Conservation (phyloP, 768 basidiomycete species). For the Pleurotus tuber-regium region DNA sequence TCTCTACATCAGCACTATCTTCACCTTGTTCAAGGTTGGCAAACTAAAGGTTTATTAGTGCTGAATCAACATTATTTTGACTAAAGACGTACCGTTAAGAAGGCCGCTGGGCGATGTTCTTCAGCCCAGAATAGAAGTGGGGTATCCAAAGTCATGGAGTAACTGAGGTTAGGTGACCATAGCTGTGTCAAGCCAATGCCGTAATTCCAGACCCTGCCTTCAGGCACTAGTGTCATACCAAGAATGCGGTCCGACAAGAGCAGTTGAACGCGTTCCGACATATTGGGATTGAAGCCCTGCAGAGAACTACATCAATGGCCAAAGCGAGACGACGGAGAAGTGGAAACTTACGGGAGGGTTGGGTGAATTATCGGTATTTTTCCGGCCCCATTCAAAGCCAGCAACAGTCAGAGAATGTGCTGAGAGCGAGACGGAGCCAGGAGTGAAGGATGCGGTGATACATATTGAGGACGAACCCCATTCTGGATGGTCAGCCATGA, state of each 20-base stretch:
- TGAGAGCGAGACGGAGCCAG: slow-evolving; percentile 94
- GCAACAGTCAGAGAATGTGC: slow-evolving; percentile 87
- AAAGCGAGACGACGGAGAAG: no score
- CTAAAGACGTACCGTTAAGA: slow-evolving; percentile 70
- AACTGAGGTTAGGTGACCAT: slow-evolving; percentile 81
- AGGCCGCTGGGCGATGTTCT: slow-evolving; percentile 91
- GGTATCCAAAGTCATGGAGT: slow-evolving; percentile 86
- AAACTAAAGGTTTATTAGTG: slow-evolving; percentile 49
- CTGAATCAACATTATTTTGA: slow-evolving; percentile 1
- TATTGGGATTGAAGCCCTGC: slow-evolving; percentile 94
- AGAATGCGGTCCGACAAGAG: slow-evolving; percentile 93
- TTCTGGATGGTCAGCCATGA: slow-evolving; percentile 96
- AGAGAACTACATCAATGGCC: no score
- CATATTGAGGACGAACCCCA: slow-evolving; percentile 95
- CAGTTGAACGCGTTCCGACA: slow-evolving; percentile 94
- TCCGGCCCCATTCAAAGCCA: slow-evolving; percentile 98
- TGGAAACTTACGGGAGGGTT: slow-evolving; percentile 61
- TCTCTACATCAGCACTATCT: slow-evolving; percentile 94
- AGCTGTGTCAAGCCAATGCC: slow-evolving; percentile 90
- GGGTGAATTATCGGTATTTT: slow-evolving; percentile 82
- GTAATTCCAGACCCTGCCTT: slow-evolving; percentile 96
- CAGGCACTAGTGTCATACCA: slow-evolving; percentile 93
- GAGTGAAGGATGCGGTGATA: slow-evolving; percentile 93
- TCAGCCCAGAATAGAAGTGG: slow-evolving; percentile 95
- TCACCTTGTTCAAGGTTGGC: slow-evolving; percentile 88